Evolutionary conservation across 179 eudicot genomes (phyloP).

Genomic region (Gypsophila paniculata): DNA sequence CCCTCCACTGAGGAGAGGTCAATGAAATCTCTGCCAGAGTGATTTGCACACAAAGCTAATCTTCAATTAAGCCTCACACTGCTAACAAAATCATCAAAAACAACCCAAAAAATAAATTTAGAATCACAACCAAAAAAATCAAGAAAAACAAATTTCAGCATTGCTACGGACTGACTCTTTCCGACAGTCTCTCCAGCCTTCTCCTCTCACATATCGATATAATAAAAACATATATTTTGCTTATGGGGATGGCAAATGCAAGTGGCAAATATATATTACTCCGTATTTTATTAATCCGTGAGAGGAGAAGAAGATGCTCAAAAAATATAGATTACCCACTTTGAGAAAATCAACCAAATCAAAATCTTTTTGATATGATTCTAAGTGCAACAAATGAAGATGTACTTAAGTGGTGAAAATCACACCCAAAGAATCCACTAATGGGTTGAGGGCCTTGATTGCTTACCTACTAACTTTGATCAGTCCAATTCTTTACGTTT

Average conservation of each 20-base stretch:
- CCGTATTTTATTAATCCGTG: too few species aligned
- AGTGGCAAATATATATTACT: too few species aligned
- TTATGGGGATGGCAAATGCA: too few species aligned
- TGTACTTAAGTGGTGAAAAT: neutral
- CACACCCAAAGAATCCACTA: neutral
- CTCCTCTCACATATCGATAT: too few species aligned
- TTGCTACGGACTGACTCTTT: too few species aligned
- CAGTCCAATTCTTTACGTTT: neutral
- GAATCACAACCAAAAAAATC: neutral
- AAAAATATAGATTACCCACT: slow-evolving; percentile 10
- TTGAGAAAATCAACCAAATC: slow-evolving; percentile 12
- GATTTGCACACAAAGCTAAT: slow-evolving; percentile 23
- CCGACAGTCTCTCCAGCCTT: too few species aligned
- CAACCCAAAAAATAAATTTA: neutral
- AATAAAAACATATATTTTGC: too few species aligned
- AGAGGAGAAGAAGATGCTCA: too few species aligned
- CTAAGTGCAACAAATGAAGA: neutral
- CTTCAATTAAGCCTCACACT: slow-evolving; percentile 27
- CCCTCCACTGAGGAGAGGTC: slow-evolving; percentile 40
- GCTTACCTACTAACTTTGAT: too few species aligned
- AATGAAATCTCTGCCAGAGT: slow-evolving; percentile 38
- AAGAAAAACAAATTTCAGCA: too few species aligned
- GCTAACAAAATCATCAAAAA: neutral
- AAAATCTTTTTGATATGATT: neutral
- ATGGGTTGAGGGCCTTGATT: neutral